Base-by-base conservation (phyloP, 176 grass and related monocot species). In the Aegilops tauschii region DNA sequence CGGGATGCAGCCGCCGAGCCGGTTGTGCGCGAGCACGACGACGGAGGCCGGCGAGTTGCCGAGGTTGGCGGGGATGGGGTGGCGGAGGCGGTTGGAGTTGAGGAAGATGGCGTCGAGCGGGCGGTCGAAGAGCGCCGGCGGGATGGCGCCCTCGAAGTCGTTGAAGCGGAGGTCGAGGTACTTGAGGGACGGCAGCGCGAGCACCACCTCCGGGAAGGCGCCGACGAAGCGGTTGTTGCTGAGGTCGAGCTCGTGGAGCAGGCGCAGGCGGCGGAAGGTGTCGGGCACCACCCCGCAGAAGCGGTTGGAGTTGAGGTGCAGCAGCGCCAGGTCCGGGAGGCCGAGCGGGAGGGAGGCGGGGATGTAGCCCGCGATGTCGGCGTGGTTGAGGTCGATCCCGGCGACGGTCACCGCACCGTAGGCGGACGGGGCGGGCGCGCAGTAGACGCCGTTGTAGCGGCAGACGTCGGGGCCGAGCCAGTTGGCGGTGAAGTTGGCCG, bases 221-320 rank as follows among this genome's bases (percentile, higher is more conserved):
- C 95, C 95, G 5, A 98, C 96, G 87, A 98, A 96, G 65, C 96
- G 96, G 86, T 98, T 98, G 82, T 95, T 98, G 82, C 96, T 98
- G 82, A 98, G 86, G 78, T 98, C 96, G 77, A 98, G 90, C 86
- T 98, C 96, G 76, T 94, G 87, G 59, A 98, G 85, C 2, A 87
- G 86, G 18, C 0, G 83, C 5, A 98, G 88, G 27, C 10, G 69
- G 25, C 72, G 49, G 84, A 98, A 92, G 2, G 96, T 82, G 47
- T 21, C 13, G 0, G 96, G 96, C 0, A 98, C 23, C 5, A 85
- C 56, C 70, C 96, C 96, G 84, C 96, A 98, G 87, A 98, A 94
- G 64, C 96, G 92, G 90, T 98, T 98, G 42, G 96, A 98, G 92
- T 98, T 98, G 86, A 98, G 89, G 83, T 98, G 96, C 30, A 98